Percentiles rank a stretch among this genome's conserved stretches.
Evolutionary conservation across 371 early-diverging fungal species (phyloP).

Genomic region (Mucor sp.): DNA sequence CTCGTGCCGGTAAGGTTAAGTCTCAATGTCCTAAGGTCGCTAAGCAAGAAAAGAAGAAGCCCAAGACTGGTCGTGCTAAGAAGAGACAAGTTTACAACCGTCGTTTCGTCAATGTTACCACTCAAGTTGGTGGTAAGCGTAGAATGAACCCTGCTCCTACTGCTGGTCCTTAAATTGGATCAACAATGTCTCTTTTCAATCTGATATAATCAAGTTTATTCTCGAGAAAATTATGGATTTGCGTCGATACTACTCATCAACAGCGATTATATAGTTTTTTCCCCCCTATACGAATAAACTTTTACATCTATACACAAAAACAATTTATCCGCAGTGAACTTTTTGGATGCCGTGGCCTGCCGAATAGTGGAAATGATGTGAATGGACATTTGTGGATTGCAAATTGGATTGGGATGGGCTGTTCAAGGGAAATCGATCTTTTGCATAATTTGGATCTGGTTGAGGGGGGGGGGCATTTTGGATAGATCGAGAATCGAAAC

Average conservation of each 20-base stretch:
- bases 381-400: not conserved
- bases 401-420: no score
- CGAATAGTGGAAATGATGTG: not conserved
- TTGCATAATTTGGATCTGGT: no score
- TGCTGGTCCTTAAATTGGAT: conserved; percentile 47
- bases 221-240: not conserved
- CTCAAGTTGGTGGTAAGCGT: conserved; percentile 87
- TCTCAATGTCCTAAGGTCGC: conserved; percentile 99
- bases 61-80: conserved; percentile 95
- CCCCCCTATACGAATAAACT: not conserved
- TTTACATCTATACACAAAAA: not conserved
- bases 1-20: conserved; percentile 99
- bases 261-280: not conserved
- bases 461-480: no score
- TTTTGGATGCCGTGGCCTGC: not conserved
- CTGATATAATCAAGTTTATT: conserved; percentile 4
- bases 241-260: not conserved
- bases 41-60: conserved; percentile 97
- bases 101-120: conserved; percentile 95
- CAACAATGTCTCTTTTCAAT: conserved; percentile 2
- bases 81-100: conserved; percentile 98
- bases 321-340: not conserved
- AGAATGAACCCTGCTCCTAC: conserved; percentile 80
- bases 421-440: no score
- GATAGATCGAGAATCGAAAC: no score